Base-by-base conservation (phyloP, 2,329 filamentous ascomycete genomes). In the Fusarium pininemorale region DNA sequence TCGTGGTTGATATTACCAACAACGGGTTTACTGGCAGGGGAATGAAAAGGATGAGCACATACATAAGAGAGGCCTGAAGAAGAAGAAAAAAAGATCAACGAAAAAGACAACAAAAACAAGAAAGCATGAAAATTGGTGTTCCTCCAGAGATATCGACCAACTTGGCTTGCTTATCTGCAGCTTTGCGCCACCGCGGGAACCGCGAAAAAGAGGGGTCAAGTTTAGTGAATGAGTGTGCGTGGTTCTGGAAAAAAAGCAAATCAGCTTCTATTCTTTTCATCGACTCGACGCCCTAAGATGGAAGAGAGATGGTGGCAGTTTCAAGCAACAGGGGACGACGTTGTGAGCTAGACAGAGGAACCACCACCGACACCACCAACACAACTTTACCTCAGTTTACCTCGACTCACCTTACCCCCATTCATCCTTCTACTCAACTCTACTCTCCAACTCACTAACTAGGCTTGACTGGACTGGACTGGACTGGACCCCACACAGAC, bases 241-340 rank as follows among this genome's bases (percentile, higher is more conserved):
- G 39, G 42, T 60, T 55, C 44, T 66, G 53, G 20, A 65, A 63
- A 18, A 60, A 60, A 67, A 60, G 59, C 54, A 70, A 72, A 30
- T 53, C 42, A 37, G 42, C 42, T 56, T 74, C n/a, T 42, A 47
- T 53, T 30, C 41, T 58, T 28, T 28, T 38, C 50, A 47, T 56
- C 47, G 30, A 53, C 48, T 35, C n/a, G 48, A 63, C 18, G 42
- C 35, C 35, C 37, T 61, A 37, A 42, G 44, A 51, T 53, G 44
- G 45, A 58, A 50, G 41, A 58, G 42, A 50, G 66, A 55, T 55
- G 64, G 66, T 54, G 48, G 47, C 66, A 63, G 64, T 69, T 69
- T 69, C 48, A 55, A 55, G 48, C 20, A 41, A 41, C 51, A 55
- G 51, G 35, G 62, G 53, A 32, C n/a, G 62, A 66, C 51, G 61